A percentile compares a stretch with the other conserved stretches of the same genome.
Conservation (phyloP, 768 basidiomycete species). For the Phylloporus sp. region DNA sequence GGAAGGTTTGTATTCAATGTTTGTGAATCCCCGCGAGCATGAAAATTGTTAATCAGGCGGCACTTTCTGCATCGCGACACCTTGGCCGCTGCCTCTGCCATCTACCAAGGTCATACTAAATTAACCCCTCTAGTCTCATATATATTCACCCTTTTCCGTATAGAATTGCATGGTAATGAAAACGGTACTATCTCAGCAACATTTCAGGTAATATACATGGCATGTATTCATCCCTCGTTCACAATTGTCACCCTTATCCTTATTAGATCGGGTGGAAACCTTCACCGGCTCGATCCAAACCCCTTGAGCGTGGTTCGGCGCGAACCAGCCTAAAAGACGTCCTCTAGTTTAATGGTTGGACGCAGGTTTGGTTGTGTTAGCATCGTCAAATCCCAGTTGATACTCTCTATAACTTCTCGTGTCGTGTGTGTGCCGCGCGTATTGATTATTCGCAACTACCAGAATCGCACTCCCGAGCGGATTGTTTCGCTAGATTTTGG, state of each 20-base stretch:
- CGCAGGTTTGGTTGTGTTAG: too few relatives aligned
- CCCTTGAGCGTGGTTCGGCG: slow-evolving; percentile 59
- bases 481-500: neutral
- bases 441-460: neutral
- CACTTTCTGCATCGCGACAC: slow-evolving; percentile 77
- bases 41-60: slow-evolving; percentile 39
- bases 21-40: neutral
- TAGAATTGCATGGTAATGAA: slow-evolving; percentile 80
- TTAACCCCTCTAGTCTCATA: neutral
- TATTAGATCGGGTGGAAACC: slow-evolving; percentile 83
- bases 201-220: slow-evolving; percentile 94
- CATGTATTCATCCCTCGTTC: slow-evolving; percentile 31
- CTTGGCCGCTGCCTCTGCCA: slow-evolving; percentile 83
- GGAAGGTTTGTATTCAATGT: slow-evolving; percentile 51
- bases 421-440: neutral
- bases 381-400: neutral
- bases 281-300: slow-evolving; percentile 56
- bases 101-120: slow-evolving; percentile 70
- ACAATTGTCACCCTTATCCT: neutral
- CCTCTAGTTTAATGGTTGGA: slow-evolving; percentile 31
- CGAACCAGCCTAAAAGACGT: slow-evolving; percentile 59
- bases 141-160: neutral
- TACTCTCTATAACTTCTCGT: neutral
- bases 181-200: slow-evolving; percentile 89
- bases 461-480: neutral